Conservation (phyloP, 1,284 basidiomycete species). For the Flammula alnicola region DNA sequence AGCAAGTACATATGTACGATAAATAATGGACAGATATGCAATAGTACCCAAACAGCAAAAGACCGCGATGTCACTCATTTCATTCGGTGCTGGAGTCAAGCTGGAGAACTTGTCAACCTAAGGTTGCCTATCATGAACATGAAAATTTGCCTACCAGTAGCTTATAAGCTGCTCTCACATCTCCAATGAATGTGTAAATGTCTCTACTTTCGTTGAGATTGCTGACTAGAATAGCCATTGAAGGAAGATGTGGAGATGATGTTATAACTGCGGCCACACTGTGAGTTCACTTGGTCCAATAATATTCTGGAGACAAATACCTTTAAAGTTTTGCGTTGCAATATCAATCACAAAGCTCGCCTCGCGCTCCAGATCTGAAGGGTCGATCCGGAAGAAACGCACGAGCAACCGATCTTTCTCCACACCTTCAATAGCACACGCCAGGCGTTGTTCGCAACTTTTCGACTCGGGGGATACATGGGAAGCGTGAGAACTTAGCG, state of each 20-base stretch:
- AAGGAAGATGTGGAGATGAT: constrained; percentile 65
- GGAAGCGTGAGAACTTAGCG: constrained; percentile 63
- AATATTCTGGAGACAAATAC: too few species aligned
- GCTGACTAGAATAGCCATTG: constrained; percentile 65
- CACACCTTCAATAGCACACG: constrained; percentile 76
- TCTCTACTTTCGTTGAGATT: constrained; percentile 66
- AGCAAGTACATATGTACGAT: too few species aligned
- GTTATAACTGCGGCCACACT: constrained; percentile 76
- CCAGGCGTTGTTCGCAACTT: constrained; percentile 61
- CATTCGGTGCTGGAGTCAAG: too few species aligned
- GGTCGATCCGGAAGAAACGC: constrained; percentile 72
- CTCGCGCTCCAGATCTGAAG: constrained; percentile 60
- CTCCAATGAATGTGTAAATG: constrained; percentile 65
- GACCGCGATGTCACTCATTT: too few species aligned
- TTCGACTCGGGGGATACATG: constrained; percentile 59
- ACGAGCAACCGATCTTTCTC: constrained; percentile 74
- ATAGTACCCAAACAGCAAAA: too few species aligned
- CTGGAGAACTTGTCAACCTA: too few species aligned
- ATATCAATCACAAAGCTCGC: constrained; percentile 81
- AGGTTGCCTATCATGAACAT: too few species aligned
- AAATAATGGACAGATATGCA: too few species aligned
- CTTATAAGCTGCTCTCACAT: constrained; percentile 47
- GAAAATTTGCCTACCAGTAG: constrained; percentile 24
- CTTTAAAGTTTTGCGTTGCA: constrained; percentile 63
- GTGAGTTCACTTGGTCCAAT: too few species aligned